Base-by-base conservation (phyloP, 2,329 filamentous ascomycete genomes). In the Blastomyces parvus region DNA sequence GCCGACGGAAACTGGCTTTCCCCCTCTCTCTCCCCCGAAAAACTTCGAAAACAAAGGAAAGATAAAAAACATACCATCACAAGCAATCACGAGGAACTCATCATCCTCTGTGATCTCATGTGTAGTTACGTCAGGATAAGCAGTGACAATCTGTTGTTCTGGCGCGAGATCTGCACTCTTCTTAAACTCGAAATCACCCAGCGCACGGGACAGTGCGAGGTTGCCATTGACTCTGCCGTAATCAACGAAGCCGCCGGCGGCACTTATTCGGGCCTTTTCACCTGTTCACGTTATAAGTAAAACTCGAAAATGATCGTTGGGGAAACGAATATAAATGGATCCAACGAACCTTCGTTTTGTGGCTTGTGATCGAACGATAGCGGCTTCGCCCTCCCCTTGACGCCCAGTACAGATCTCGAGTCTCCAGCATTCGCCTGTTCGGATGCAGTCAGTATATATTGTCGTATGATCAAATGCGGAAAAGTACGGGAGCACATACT, bases 111-210 rank as follows among this genome's bases (percentile, higher is more conserved):
- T 88, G 67, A 97, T 83, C 61, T 97, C 90, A 76, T 99, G 94
- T 65, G 90, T 84, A 62, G 91, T 90, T 55, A 99, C 91, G 74
- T 99, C 94, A 27, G 94, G 94, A 78, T 88, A 97, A 6, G 94
- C 94, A 19, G 94, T 99, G 53, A 99, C 94, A 69, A 99, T 97
- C 78, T 99, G 94, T 74, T 96, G 90, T 80, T 99, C 94, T n/a
- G 94, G 94, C 2, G 93, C 88, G 58, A 99, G 86, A 73, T 97
- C 92, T 70, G 93, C 90, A 76, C 91, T 96, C 84, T 97, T 97
- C 84, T 99, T 99, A 84, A 99, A 99, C 76, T 99, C 94, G 74
- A 99, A 99, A 77, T 99, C 94, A 70, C 94, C 94, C 77, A 99
- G 97, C 70, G 94, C 94, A 77, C 94, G 89, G 66, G 94, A 99